Evolutionary conservation across 2,329 filamentous ascomycete genomes (phyloP).

Genomic region (Trichocomaceae sp.): DNA sequence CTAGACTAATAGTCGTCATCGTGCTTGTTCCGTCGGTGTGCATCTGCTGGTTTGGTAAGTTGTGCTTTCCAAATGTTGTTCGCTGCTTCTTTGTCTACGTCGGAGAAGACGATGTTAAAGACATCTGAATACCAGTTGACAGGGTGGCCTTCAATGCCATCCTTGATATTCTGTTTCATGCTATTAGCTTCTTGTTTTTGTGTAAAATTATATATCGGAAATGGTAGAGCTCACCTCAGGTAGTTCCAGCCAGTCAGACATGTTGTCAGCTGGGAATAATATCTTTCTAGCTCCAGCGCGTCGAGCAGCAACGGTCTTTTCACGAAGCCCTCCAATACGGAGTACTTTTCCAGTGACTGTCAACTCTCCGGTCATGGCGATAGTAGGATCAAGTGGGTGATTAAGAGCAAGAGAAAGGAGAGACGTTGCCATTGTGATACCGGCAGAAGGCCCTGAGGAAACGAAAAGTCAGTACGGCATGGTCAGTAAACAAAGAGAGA

Average conservation of each 20-base stretch:
- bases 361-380: constrained; percentile 97
- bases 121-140: constrained; percentile 93
- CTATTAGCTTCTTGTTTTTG: background rate
- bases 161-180: constrained; percentile 82
- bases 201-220: too few relatives aligned
- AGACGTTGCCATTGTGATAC: constrained; percentile 97
- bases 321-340: constrained; percentile 83
- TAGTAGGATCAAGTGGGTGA: constrained; percentile 68
- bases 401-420: constrained; percentile 79
- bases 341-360: constrained; percentile 96
- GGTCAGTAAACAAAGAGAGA: constrained; percentile 2
- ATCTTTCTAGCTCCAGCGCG: constrained; percentile 88
- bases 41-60: constrained; percentile 47
- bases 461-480: constrained; percentile 12
- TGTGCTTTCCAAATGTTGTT: constrained; percentile 66
- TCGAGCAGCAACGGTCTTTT: constrained; percentile 95
- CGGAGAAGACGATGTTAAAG: constrained; percentile 82
- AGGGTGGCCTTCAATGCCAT: constrained; percentile 84
- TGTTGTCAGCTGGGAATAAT: constrained; percentile 91
- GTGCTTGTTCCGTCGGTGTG: constrained; percentile 5
- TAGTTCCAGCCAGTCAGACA: constrained; percentile 94
- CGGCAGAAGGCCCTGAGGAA: constrained; percentile 63
- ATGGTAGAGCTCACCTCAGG: constrained; percentile 91
- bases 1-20: constrained; percentile 8
- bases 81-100: constrained; percentile 65